Base-by-base conservation (phyloP, 768 basidiomycete species). In the Lentinula boryana region DNA sequence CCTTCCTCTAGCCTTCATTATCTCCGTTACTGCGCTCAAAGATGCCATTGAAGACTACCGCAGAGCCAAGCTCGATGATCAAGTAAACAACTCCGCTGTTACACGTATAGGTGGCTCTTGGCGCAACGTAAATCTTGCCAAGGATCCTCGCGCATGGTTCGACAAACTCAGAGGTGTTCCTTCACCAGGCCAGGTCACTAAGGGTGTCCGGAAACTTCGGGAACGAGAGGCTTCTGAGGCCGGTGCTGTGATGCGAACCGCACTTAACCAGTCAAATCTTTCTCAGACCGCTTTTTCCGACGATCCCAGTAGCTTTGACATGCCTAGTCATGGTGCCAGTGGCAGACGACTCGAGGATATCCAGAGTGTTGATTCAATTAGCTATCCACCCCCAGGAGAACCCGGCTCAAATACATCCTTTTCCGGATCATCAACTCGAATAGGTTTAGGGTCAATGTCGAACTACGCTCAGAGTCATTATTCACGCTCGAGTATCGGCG, bases 31-130 rank as follows among this genome's bases (percentile, higher is more conserved):
- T 15, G 95, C 89, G 3, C 83, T 97, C 78, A 99, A 98, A 74
- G 96, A 99, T 70, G 96, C 89, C 6, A 78, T 98, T 36, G 96
- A 98, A 75, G 96, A 99, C 74, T 95, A 93, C 70, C 86, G 95
- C n/a, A 87, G 96, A 55, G 89, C 89, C 9, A 67, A 74, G 8
- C 80, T 95, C 43, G 96, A 99, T 70, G 90, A 97, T 63, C 87
- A 94, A 68, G 95, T 98, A 65, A 99, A 99, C 76, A 97, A 87
- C 57, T 94, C 91, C 0, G 92, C 95, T 3, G 87, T 90, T 12
- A 98, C 95, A 1, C 92, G 92, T 64, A 83, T 99, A 10, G 87
- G 86, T 5, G 84, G 89, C 46, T 75, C 76, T 41, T 97, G 93
- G 93, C 80, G 80, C 60, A 98, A 99, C 71, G 85, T 94, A 23